Conservation (phyloP, 2,329 filamentous ascomycete genomes). For the Eutypa lata region DNA sequence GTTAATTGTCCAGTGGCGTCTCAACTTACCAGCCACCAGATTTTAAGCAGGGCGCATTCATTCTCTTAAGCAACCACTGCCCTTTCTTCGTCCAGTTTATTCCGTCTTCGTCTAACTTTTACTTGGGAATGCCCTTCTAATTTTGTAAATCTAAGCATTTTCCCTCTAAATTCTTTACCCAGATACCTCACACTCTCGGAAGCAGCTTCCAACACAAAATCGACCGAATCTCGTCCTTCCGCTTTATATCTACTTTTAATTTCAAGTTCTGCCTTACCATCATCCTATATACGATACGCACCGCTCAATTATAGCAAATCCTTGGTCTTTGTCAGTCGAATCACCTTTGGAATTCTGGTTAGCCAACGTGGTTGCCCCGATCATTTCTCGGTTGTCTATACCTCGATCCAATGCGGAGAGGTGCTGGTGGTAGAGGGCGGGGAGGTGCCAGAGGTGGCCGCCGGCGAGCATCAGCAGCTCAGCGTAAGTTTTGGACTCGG, state of each 20-base stretch:
- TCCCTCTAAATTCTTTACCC: neutral
- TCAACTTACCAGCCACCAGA: neutral
- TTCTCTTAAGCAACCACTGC: neutral
- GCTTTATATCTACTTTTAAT: neutral
- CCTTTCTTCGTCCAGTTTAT: neutral
- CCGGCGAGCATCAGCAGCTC: slow-evolving; percentile 13
- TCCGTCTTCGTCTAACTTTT: neutral
- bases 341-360: neutral
- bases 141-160: neutral
- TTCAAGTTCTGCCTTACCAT: neutral
- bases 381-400: neutral
- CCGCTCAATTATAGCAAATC: too few relatives aligned
- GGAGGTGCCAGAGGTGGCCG: slow-evolving; percentile 17
- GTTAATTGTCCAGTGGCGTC: neutral
- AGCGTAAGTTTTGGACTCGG: slow-evolving; percentile 34
- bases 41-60: neutral
- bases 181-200: too few relatives aligned
- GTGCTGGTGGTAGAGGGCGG: slow-evolving; percentile 8
- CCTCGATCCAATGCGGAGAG: slow-evolving; percentile 9
- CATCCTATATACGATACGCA: neutral
- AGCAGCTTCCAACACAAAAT: neutral
- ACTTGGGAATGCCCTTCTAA: neutral
- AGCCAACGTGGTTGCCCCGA: neutral
- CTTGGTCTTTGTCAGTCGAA: neutral
- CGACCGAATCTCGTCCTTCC: neutral